These are phyloP conservation scores for Jatropha curcas DNA, from an alignment of 345 rosid species.

Conservation along the genomic window DNA sequence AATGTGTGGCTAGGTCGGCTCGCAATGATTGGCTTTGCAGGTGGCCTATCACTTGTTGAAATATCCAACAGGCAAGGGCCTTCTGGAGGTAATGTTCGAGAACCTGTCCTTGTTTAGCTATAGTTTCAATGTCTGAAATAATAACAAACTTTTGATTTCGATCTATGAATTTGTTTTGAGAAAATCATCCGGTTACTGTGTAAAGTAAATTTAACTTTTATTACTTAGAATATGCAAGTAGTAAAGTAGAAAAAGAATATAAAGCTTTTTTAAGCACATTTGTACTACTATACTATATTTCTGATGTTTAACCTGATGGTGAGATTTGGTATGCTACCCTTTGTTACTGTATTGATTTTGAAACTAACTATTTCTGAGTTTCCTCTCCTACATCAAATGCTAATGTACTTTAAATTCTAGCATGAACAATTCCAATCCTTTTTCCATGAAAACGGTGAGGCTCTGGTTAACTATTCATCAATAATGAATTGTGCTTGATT, in stretches of 20 bases:
- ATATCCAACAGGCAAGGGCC: slow-evolving; percentile 83
- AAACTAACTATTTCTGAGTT: background rate
- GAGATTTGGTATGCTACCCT: background rate
- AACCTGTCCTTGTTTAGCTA: background rate
- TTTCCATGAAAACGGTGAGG: background rate
- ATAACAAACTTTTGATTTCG: background rate
- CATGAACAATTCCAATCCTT: too few relatives aligned
- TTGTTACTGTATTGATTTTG: background rate
- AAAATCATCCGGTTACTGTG: background rate
- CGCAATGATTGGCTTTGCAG: slow-evolving; percentile 92
- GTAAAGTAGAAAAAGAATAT: background rate
- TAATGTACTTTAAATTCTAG: too few relatives aligned
- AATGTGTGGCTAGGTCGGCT: slow-evolving; percentile 92
- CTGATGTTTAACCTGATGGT: too few relatives aligned
- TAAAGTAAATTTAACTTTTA: background rate
- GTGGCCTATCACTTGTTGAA: slow-evolving; percentile 71
- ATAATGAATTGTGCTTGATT: too few relatives aligned
- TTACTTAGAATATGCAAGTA: background rate
- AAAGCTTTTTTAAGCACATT: slow-evolving; percentile 1
- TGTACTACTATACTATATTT: too few relatives aligned
- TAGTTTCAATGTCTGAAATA: background rate
- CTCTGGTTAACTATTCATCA: background rate
- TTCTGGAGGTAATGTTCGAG: slow-evolving; percentile 60
- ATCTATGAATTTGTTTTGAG: background rate
- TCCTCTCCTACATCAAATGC: background rate